Conservation (phyloP, 2,329 filamentous ascomycete species). For the Beauveria medogensis region DNA sequence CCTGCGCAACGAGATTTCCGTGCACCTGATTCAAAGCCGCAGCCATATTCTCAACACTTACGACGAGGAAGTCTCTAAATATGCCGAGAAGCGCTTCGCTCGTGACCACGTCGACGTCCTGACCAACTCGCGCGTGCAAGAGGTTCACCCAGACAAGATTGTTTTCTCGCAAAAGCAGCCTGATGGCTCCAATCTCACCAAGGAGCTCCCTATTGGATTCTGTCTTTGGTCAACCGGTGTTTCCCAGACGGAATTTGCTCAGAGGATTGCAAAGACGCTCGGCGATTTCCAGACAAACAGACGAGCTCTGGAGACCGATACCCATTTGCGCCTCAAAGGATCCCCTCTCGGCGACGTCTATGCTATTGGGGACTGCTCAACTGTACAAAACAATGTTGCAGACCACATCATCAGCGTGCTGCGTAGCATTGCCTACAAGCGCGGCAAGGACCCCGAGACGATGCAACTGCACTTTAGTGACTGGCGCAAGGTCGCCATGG, state of each 20-base stretch:
- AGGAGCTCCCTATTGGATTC: slow-evolving; percentile 92
- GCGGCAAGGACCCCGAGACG: slow-evolving; percentile 81
- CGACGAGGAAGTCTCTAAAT: slow-evolving; percentile 86
- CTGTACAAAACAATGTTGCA: slow-evolving; percentile 94
- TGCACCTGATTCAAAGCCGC: slow-evolving; percentile 91
- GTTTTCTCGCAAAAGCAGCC: slow-evolving; percentile 77
- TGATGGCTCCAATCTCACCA: slow-evolving; percentile 67
- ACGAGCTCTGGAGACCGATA: slow-evolving; percentile 89
- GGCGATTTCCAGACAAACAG: slow-evolving; percentile 72
- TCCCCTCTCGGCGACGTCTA: slow-evolving; percentile 92
- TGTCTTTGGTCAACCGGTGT: slow-evolving; percentile 98
- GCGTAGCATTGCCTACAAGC: slow-evolving; percentile 82
- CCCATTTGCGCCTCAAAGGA: slow-evolving; percentile 81
- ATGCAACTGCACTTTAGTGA: slow-evolving; percentile 79
- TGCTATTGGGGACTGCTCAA: slow-evolving; percentile 90
- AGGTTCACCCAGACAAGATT: slow-evolving; percentile 76
- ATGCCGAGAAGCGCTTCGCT: slow-evolving; percentile 83
- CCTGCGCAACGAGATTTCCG: slow-evolving; percentile 93
- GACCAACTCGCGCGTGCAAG: slow-evolving; percentile 87
- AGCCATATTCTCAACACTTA: slow-evolving; percentile 97
- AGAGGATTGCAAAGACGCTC: slow-evolving; percentile 69
- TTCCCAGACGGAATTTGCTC: slow-evolving; percentile 71
- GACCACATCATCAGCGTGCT: slow-evolving; percentile 88
- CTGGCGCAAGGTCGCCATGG: slow-evolving; percentile 77
- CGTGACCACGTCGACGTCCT: slow-evolving; percentile 87